Base-by-base conservation (phyloP, 139 green algal species). In the Volvox africanus region DNA sequence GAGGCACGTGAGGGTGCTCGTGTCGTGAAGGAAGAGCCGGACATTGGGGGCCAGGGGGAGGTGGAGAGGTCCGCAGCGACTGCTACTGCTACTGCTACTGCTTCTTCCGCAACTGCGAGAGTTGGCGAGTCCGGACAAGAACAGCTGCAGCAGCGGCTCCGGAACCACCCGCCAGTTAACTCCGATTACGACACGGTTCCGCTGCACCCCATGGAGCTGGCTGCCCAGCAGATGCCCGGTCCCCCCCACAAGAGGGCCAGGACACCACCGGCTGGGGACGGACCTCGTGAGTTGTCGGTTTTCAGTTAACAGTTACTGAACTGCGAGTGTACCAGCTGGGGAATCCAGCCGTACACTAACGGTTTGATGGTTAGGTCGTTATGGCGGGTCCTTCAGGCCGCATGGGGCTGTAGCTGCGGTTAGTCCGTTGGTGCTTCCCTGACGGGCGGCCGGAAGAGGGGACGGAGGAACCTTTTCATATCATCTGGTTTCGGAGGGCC, bases 111-210 rank as follows among this genome's bases (percentile, higher is more conserved):
- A 36, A 14, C 37, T 20, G 9, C 18, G 6, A 44, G 17, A 55
- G 11, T 2, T 50, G 6, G 44, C 13, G 80, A n/a, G 37, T 28
- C 28, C 26, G 80, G 5, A 28, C 71, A 79, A 32, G 71, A 30
- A 73, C 65, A 80, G 79, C 79, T 5, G 28, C 80, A 5, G 44
- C 80, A 12, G 80, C 50, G 55, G 81, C 55, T n/a, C 28, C 30
- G 61, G 14, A 32, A 33, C 35, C 12, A 37, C 30, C 61, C 65
- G 55, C 65, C 33, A 13, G 83, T 88, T 17, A 88, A 88, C 14
- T 71, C 83, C 0, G 83, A 88, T 35, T 88, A 88, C 83, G 83
- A 81, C 67, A 11, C 20, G 18, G 32, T 32, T 13, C 33, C 32
- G 13, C 18, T 84, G 36, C 1, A 68, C 32, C 33, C 62, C 1